A percentile compares a stretch with the other conserved stretches of the same genome.
Conservation (phyloP, 768 basidiomycete genomes). For the Hirschioporus abietinus region DNA sequence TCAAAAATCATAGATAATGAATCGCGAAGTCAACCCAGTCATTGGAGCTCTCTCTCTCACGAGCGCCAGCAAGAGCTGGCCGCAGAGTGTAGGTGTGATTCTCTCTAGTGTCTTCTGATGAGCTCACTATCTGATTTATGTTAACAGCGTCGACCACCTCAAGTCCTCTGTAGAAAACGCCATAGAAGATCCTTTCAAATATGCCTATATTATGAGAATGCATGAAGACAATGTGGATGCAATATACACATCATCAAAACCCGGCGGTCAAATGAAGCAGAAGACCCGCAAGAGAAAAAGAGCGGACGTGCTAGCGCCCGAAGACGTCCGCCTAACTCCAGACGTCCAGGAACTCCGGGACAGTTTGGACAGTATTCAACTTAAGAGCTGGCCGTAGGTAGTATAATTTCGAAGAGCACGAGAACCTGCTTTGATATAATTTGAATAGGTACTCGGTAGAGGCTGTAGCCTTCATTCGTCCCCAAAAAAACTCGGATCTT, state of each 20-base stretch:
- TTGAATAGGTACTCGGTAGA: conserved; percentile 41
- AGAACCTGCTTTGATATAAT: conserved; percentile 9
- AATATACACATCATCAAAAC: conserved; percentile 22
- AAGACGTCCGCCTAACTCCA: conserved; percentile 28
- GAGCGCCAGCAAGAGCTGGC: conserved; percentile 13
- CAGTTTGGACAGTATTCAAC: conserved; percentile 43
- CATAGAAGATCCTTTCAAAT: conserved; percentile 52
- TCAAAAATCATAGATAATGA: conserved; percentile 10
- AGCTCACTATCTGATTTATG: conserved; percentile 13
- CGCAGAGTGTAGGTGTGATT: conserved; percentile 31
- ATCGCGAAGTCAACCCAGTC: conserved; percentile 16
- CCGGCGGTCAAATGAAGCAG: conserved; percentile 8
- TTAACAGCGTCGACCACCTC: conserved; percentile 49
- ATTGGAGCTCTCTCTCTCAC: conserved; percentile 10
- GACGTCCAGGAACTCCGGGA: conserved; percentile 46
- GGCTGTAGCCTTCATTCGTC: conserved; percentile 56
- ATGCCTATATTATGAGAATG: conserved; percentile 47
- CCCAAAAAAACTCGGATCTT: conserved; percentile 59
- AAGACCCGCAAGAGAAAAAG: conserved; percentile 30
- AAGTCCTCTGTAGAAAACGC: conserved; percentile 36
- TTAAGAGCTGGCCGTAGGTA: conserved; percentile 61
- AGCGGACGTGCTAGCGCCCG: conserved; percentile 29
- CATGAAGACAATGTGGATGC: conserved; percentile 44
- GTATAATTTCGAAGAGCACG: neutral
- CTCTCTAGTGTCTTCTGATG: conserved; percentile 3